Percentiles rank a stretch among this genome's conserved stretches.
Evolutionary conservation across 768 basidiomycete genomes (phyloP).

Genomic region (Tylopilus sp.): DNA sequence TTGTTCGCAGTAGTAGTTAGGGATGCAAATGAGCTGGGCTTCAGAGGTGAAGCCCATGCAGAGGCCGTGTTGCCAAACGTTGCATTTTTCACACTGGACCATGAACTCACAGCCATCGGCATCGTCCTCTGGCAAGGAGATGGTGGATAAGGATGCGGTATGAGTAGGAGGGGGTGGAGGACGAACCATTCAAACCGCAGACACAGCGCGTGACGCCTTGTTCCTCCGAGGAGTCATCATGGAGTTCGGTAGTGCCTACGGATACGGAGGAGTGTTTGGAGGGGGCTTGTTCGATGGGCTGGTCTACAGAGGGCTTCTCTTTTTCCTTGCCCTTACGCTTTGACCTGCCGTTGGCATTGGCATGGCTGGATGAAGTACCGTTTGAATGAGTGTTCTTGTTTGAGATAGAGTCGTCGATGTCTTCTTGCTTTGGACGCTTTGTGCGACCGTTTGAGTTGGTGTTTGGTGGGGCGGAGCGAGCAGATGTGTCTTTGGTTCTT

Average conservation of each 20-base stretch:
- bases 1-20: slow-evolving; percentile 91
- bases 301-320: slow-evolving; percentile 43
- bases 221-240: slow-evolving; percentile 48
- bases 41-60: slow-evolving; percentile 92
- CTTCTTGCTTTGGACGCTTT: slow-evolving; percentile 74
- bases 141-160: slow-evolving; percentile 23
- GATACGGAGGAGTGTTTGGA: slow-evolving; percentile 29
- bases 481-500: slow-evolving; percentile 41
- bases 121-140: slow-evolving; percentile 56
- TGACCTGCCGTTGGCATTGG: slow-evolving; percentile 36
- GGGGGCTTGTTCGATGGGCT: slow-evolving; percentile 26
- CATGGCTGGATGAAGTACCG: slow-evolving; percentile 28
- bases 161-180: slow-evolving; percentile 6
- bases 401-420: slow-evolving; percentile 54
- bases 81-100: slow-evolving; percentile 96
- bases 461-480: slow-evolving; percentile 37
- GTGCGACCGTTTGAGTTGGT: slow-evolving; percentile 39
- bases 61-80: slow-evolving; percentile 96
- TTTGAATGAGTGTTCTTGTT: slow-evolving; percentile 43
- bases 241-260: slow-evolving; percentile 35
- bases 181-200: slow-evolving; percentile 76
- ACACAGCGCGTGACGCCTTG: slow-evolving; percentile 75
- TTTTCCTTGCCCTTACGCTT: slow-evolving; percentile 71
- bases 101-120: slow-evolving; percentile 90
- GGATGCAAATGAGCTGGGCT: slow-evolving; percentile 66